A percentile compares a stretch with the other conserved stretches of the same genome.
Conservation (phyloP, 306 rosid genomes). For the Cajanus cajan region DNA sequence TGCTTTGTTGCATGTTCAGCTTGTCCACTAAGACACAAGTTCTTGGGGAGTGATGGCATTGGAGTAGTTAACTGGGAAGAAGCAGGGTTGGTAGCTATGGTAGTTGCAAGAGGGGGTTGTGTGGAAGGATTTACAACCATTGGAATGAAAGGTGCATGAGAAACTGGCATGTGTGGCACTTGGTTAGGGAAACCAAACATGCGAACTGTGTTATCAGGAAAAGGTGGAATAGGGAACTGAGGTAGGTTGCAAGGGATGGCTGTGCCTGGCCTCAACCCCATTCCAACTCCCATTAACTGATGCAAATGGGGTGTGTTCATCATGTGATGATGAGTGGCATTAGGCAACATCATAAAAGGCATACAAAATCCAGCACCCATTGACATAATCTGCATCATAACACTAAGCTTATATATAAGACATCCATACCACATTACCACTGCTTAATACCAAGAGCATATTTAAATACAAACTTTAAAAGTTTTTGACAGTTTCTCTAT, state of each 20-base stretch:
- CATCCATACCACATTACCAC: neutral
- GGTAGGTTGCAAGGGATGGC: conserved; percentile 22
- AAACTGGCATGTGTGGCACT: conserved; percentile 24
- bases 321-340: neutral
- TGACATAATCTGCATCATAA: conserved; percentile 43
- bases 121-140: conserved; percentile 19
- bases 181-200: conserved; percentile 46
- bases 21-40: neutral
- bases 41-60: conserved; percentile 2
- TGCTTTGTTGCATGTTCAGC: neutral
- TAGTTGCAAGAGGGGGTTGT: conserved; percentile 8
- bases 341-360: conserved; percentile 43
- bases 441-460: neutral
- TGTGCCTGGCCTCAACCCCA: conserved; percentile 35
- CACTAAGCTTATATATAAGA: neutral
- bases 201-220: conserved; percentile 6
- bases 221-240: conserved; percentile 37
- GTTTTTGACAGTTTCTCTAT: too few species aligned
- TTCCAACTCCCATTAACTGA: conserved; percentile 36
- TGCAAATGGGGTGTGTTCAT: conserved; percentile 14
- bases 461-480: too few species aligned
- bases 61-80: conserved; percentile 6
- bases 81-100: neutral
- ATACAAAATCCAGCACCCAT: conserved; percentile 39
- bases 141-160: conserved; percentile 33